Conservation (phyloP, 306 rosid species). For the Fragaria vesca region DNA sequence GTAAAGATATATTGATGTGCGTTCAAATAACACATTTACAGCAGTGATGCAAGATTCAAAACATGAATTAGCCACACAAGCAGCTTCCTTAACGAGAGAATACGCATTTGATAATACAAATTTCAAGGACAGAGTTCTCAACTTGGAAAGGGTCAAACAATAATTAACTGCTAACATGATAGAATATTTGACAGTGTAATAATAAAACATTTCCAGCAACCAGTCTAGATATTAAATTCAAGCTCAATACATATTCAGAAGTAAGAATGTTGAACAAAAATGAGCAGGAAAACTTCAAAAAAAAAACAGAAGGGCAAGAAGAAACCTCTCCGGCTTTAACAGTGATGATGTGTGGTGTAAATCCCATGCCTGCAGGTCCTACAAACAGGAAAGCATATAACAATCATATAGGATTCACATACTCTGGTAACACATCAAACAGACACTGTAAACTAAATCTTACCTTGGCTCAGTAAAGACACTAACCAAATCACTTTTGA, state of each 20-base stretch:
- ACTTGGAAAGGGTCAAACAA: neutral
- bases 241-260: neutral
- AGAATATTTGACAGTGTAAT: neutral
- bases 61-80: neutral
- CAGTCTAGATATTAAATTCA: neutral
- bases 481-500: neutral
- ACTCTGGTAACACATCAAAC: neutral
- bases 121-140: neutral
- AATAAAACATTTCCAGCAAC: neutral
- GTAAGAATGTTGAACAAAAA: constrained; percentile 4
- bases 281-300: neutral
- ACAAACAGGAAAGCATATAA: constrained; percentile 24
- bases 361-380: constrained; percentile 48
- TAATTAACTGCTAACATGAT: neutral
- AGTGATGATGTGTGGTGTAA: constrained; percentile 58
- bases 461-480: neutral
- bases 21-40: neutral
- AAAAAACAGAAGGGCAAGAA: neutral
- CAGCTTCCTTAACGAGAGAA: neutral
- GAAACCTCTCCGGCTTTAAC: constrained; percentile 79
- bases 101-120: neutral
- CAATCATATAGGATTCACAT: neutral
- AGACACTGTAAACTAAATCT: neutral
- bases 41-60: neutral
- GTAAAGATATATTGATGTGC: neutral